Percentiles rank a stretch among this genome's conserved stretches.
These are phyloP conservation scores for Drosera capensis DNA, from an alignment of 148 eudicot genomes.

Conservation along the genomic window DNA sequence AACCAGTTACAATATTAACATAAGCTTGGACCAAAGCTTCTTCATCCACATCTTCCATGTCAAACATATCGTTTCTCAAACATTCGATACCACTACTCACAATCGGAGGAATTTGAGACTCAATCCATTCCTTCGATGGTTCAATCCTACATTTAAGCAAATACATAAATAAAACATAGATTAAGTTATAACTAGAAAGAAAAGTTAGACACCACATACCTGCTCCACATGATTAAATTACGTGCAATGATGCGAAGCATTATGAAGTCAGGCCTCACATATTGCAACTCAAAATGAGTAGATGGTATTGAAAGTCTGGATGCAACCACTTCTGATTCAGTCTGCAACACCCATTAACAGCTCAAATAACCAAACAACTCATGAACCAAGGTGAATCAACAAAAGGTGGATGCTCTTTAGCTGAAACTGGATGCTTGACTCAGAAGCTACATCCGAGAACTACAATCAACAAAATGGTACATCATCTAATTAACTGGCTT, in stretches of 20 bases:
- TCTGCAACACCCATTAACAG: slow-evolving; percentile 31
- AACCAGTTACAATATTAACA: slow-evolving; percentile 80
- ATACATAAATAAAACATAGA: not conserved
- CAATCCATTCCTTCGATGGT: slow-evolving; percentile 78
- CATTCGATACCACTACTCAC: slow-evolving; percentile 41
- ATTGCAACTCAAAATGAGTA: slow-evolving; percentile 81
- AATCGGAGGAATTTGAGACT: slow-evolving; percentile 77
- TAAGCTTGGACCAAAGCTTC: slow-evolving; percentile 85
- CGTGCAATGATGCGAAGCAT: slow-evolving; percentile 94
- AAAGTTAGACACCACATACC: slow-evolving; percentile 25
- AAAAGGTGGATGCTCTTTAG: too few relatives aligned
- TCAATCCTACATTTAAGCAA: slow-evolving; percentile 32
- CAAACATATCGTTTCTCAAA: slow-evolving; percentile 48
- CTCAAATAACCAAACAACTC: not conserved
- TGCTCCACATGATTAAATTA: slow-evolving; percentile 92
- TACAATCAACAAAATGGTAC: too few relatives aligned
- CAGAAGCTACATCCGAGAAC: too few relatives aligned
- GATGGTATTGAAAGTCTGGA: slow-evolving; percentile 78
- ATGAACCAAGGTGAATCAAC: too few relatives aligned
- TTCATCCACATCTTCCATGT: slow-evolving; percentile 54
- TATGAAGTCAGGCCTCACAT: slow-evolving; percentile 91
- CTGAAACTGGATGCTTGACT: too few relatives aligned
- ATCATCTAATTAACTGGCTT: too few relatives aligned
- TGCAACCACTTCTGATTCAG: slow-evolving; percentile 64
- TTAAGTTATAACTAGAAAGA: not conserved